Percentiles rank a stretch among this genome's conserved stretches.
phyloP scores from a whole-genome alignment of 2,329 filamentous ascomycete genomes.

The Sarocladiaceae sp. region DNA sequence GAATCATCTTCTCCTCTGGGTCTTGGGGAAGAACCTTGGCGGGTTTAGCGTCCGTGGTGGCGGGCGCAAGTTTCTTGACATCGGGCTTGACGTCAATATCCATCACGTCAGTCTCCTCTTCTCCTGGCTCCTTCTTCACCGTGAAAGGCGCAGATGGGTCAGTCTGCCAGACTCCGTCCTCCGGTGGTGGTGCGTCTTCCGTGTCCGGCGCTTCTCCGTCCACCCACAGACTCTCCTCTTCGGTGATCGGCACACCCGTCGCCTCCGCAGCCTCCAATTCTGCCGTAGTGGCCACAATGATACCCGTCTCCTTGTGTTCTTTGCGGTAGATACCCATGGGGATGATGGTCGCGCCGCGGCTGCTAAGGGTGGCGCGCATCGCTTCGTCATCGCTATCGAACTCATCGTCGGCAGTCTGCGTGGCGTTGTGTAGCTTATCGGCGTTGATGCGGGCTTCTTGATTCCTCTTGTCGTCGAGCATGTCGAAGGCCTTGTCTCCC shows the following conservation, averaged over 20 bases:
- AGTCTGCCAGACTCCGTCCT: slow-evolving; percentile 38
- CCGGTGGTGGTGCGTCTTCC: slow-evolving; percentile 26
- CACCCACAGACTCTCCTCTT: slow-evolving; percentile 41
- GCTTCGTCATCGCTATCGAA: slow-evolving; percentile 38
- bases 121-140: slow-evolving; percentile 39
- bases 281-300: slow-evolving; percentile 49
- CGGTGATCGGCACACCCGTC: slow-evolving; percentile 19
- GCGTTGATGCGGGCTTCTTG: slow-evolving; percentile 48
- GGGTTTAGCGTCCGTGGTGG: slow-evolving; percentile 15
- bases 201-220: slow-evolving; percentile 15
- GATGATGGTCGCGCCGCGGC: slow-evolving; percentile 28
- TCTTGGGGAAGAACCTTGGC: slow-evolving; percentile 25
- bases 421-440: slow-evolving; percentile 40
- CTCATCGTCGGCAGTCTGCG: slow-evolving; percentile 35
- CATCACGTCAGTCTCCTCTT: slow-evolving; percentile 29
- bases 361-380: slow-evolving; percentile 29
- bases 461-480: slow-evolving; percentile 22
- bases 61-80: slow-evolving; percentile 16
- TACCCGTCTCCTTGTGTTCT: slow-evolving; percentile 47
- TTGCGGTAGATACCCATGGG: slow-evolving; percentile 51
- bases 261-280: slow-evolving; percentile 50
- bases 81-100: slow-evolving; percentile 29
- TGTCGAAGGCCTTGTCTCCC: slow-evolving; percentile 32
- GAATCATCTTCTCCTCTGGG: slow-evolving; percentile 31
- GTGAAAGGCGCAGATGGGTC: slow-evolving; percentile 19